Evolutionary conservation across 2,329 filamentous ascomycete genomes (phyloP).

Genomic region (Byssochlamys sp.): DNA sequence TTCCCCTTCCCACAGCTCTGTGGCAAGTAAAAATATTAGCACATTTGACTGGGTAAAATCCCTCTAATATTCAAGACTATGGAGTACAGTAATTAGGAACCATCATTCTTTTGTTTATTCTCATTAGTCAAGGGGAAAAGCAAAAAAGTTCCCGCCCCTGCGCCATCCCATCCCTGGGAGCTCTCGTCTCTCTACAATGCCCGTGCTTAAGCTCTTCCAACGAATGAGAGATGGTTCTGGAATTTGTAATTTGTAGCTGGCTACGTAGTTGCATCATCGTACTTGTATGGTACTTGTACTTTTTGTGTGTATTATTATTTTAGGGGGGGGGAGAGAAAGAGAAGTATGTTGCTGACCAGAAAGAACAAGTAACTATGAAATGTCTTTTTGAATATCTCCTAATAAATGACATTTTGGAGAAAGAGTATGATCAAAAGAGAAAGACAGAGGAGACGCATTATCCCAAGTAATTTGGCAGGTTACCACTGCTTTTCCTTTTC

Average conservation of each 20-base stretch:
- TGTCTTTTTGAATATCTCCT: not conserved
- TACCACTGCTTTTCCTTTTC: not conserved
- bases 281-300: not conserved
- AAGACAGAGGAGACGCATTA: not conserved
- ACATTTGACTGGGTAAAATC: not conserved
- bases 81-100: too few relatives aligned
- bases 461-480: not conserved
- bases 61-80: too few relatives aligned
- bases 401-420: too few relatives aligned
- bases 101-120: too few relatives aligned
- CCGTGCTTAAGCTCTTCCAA: too few relatives aligned
- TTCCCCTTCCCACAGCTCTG: not conserved
- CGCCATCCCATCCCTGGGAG: too few relatives aligned
- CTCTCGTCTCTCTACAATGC: too few relatives aligned
- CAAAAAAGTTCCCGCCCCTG: too few relatives aligned
- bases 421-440: not conserved
- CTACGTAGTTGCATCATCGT: not conserved
- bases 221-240: too few relatives aligned
- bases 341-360: not conserved
- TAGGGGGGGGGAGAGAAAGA: too few relatives aligned
- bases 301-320: too few relatives aligned
- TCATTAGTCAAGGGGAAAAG: too few relatives aligned
- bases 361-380: not conserved
- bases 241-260: not conserved
- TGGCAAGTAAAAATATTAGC: not conserved